phyloP scores from a whole-genome alignment of 1,139 yeast species.

The Yamadazyma kanchanaburiensis region DNA sequence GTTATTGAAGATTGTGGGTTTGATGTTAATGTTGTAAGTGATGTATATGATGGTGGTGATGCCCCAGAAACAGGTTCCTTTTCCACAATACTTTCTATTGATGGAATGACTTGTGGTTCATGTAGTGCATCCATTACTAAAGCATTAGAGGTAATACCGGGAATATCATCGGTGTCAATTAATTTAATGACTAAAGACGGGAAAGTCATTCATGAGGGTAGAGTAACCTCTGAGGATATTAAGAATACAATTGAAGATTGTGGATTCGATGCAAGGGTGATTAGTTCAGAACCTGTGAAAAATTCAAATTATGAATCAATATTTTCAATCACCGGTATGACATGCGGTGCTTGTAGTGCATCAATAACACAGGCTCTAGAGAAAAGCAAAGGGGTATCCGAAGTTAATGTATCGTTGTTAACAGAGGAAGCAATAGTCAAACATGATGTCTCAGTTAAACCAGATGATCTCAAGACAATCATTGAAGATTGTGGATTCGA shows the following conservation, averaged over 20 bases:
- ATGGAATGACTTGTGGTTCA: slow-evolving; percentile 89
- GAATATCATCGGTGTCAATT: slow-evolving; percentile 25
- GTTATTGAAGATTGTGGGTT: slow-evolving; percentile 40
- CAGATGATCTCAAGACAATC: slow-evolving; percentile 37
- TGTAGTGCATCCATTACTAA: slow-evolving; percentile 66
- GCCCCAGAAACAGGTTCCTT: background rate
- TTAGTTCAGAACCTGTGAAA: background rate
- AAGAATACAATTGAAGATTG: slow-evolving; percentile 24
- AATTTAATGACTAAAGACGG: slow-evolving; percentile 37
- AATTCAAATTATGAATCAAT: slow-evolving; percentile 1
- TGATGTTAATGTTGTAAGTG: slow-evolving; percentile 22
- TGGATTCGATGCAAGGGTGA: slow-evolving; percentile 31
- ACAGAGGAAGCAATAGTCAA: slow-evolving; percentile 68
- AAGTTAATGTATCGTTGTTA: slow-evolving; percentile 62
- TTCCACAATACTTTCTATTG: slow-evolving; percentile 20
- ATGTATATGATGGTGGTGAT: too few species aligned
- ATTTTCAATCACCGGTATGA: slow-evolving; percentile 24
- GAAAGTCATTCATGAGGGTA: slow-evolving; percentile 18
- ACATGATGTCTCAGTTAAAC: slow-evolving; percentile 33
- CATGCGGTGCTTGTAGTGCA: slow-evolving; percentile 43
- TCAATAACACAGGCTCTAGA: slow-evolving; percentile 30
- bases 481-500: slow-evolving; percentile 81
- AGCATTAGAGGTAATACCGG: slow-evolving; percentile 37
- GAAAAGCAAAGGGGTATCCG: slow-evolving; percentile 39
- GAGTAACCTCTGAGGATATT: slow-evolving; percentile 4